Percentiles rank a stretch among this genome's conserved stretches.
These are phyloP conservation scores for Wickerhamiella allomyrinae DNA, from an alignment of 805 yeast species.

Conservation along the genomic window DNA sequence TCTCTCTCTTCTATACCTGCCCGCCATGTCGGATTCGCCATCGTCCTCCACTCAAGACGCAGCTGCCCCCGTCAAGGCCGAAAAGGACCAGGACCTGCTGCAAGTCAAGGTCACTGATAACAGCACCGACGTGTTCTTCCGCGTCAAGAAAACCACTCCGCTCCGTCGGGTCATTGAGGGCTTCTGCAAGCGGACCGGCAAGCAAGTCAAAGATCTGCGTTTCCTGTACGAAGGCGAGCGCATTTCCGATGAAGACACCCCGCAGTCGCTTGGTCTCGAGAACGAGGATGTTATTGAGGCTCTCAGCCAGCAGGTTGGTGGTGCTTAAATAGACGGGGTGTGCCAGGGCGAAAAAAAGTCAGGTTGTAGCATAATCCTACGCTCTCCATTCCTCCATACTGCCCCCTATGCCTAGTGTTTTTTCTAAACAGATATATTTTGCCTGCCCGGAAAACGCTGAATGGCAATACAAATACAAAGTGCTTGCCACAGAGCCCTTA, in stretches of 20 bases:
- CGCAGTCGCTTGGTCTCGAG: constrained; percentile 76
- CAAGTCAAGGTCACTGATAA: constrained; percentile 92
- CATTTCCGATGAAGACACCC: constrained; percentile 76
- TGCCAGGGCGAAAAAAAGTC: too few species aligned
- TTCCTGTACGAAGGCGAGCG: constrained; percentile 90
- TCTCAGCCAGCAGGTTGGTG: constrained; percentile 71
- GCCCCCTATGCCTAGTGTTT: too few species aligned
- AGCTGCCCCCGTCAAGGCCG: constrained; percentile 24
- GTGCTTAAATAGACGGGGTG: constrained; percentile 7
- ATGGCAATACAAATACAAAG: too few species aligned
- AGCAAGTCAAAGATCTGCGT: constrained; percentile 65
- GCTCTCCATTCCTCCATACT: too few species aligned
- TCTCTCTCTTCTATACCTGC: too few species aligned
- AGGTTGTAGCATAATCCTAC: too few species aligned
- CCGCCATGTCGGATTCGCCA: too few species aligned
- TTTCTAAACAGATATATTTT: too few species aligned
- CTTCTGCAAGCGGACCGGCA: constrained; percentile 95
- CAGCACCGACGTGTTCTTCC: constrained; percentile 84
- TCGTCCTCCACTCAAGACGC: too few species aligned
- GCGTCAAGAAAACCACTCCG: constrained; percentile 84
- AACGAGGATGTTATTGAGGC: constrained; percentile 96
- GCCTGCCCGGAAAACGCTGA: too few species aligned
- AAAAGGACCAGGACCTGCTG: constrained; percentile 62
- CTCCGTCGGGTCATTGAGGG: constrained; percentile 93
- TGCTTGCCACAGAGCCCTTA: too few species aligned